Percentiles rank a stretch among this genome's conserved stretches.
Conservation (phyloP, 2,329 filamentous ascomycete genomes). For the Epichloe hybrida region DNA sequence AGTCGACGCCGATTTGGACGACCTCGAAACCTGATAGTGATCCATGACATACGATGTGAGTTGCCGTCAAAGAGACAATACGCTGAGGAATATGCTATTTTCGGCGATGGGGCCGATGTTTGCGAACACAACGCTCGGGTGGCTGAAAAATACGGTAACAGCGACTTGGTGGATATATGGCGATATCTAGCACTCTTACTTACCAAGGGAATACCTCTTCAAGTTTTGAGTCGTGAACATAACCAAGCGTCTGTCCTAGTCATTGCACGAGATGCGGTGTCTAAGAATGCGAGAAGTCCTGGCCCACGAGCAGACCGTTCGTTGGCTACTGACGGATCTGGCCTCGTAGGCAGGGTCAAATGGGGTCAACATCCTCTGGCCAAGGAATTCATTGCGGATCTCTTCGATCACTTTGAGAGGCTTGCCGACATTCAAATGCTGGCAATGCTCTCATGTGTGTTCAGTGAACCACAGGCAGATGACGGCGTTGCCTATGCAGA, state of each 20-base stretch:
- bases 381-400: conserved; percentile 42
- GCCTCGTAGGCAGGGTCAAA: conserved; percentile 46
- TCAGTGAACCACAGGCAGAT: conserved; percentile 44
- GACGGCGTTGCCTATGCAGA: conserved; percentile 45
- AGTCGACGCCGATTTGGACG: conserved; percentile 33
- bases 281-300: conserved; percentile 14
- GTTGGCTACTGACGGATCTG: conserved; percentile 8
- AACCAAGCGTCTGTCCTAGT: conserved; percentile 50
- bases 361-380: conserved; percentile 56
- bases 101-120: conserved; percentile 67
- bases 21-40: conserved; percentile 57
- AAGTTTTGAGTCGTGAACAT: conserved; percentile 42
- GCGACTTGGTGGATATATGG: conserved; percentile 73
- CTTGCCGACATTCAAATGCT: conserved; percentile 55
- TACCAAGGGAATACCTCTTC: conserved; percentile 59
- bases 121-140: conserved; percentile 74
- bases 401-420: conserved; percentile 51
- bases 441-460: conserved; percentile 58
- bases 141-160: conserved; percentile 55
- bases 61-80: conserved; percentile 69
- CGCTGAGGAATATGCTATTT: conserved; percentile 69
- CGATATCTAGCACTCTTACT: conserved; percentile 65
- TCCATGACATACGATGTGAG: conserved; percentile 55
- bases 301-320: not conserved
- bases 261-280: conserved; percentile 50